These are phyloP conservation scores for Fusarium guadeloupense DNA, from an alignment of 2,329 filamentous ascomycete genomes.

Conservation along the genomic window DNA sequence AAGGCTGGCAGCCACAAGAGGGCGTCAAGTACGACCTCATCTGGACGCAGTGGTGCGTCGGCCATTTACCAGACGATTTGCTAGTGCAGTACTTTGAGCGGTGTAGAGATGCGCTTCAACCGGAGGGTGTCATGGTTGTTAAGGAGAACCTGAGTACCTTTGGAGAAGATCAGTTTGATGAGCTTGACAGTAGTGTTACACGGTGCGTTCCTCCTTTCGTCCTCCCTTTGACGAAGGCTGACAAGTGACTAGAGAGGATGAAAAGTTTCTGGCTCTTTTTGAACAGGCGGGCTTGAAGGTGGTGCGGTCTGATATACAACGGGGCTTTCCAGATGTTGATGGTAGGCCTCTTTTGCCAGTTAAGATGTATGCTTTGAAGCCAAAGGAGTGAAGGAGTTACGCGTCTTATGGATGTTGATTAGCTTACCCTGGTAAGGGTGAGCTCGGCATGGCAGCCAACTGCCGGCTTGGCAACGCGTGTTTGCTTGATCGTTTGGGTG, in stretches of 20 bases:
- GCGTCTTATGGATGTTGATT: too few species aligned
- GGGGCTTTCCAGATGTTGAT: constrained; percentile 70
- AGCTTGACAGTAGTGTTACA: constrained; percentile 79
- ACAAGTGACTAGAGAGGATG: constrained; percentile 70
- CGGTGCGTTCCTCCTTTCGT: constrained; percentile 54
- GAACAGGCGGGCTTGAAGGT: constrained; percentile 72
- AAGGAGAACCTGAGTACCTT: constrained; percentile 75
- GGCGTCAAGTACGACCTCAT: constrained; percentile 76
- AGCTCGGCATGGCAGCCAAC: constrained; percentile 1
- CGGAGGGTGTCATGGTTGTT: constrained; percentile 48
- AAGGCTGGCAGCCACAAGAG: constrained; percentile 68
- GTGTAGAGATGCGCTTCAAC: constrained; percentile 58
- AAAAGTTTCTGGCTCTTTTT: constrained; percentile 76
- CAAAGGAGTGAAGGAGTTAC: too few species aligned
- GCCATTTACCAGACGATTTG: constrained; percentile 80
- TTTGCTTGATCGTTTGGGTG: constrained; percentile 2
- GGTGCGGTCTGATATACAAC: constrained; percentile 76
- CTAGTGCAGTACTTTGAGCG: constrained; percentile 72
- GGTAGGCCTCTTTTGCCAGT: constrained; percentile 69
- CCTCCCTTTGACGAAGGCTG: too few species aligned
- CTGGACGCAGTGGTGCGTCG: constrained; percentile 92
- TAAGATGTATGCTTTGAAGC: constrained; percentile 78
- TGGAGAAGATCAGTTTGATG: constrained; percentile 75
- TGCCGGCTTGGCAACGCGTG: constrained; percentile 19
- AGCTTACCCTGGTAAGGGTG: background rate